Conservation (phyloP, 2,329 filamentous ascomycete species). For the Colletotrichum plurivorum region DNA sequence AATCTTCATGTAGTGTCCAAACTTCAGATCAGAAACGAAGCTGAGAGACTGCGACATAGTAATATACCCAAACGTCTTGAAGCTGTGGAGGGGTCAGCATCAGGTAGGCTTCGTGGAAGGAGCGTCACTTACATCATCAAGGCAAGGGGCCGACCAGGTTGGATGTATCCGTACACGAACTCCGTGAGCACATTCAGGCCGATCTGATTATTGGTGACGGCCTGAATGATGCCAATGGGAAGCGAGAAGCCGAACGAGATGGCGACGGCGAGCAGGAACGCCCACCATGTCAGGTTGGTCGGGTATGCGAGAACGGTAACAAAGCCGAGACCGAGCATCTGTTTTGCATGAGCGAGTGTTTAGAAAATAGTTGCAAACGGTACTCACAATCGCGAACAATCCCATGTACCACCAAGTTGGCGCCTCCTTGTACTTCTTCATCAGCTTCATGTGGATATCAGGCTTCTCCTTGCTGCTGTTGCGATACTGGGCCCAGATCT, state of each 20-base stretch:
- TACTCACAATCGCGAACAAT: conserved; percentile 67
- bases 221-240: conserved; percentile 79
- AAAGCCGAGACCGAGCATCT: conserved; percentile 70
- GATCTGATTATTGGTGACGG: conserved; percentile 78
- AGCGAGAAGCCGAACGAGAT: conserved; percentile 76
- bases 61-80: conserved; percentile 75
- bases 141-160: conserved; percentile 78
- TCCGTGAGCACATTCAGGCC: conserved; percentile 82
- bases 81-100: conserved; percentile 54
- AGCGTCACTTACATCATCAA: conserved; percentile 74
- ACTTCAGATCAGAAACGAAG: conserved; percentile 77
- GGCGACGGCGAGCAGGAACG: conserved; percentile 75
- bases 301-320: conserved; percentile 71
- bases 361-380: no score
- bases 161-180: conserved; percentile 82
- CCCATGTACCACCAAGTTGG: conserved; percentile 75
- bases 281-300: conserved; percentile 81
- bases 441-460: conserved; percentile 75
- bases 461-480: conserved; percentile 72
- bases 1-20: conserved; percentile 82
- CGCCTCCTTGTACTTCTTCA: conserved; percentile 74
- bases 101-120: not conserved
- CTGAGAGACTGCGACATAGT: conserved; percentile 76
- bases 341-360: not conserved
- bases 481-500: conserved; percentile 75